Base-by-base conservation (phyloP, 176 grass and related monocot genomes). In the Aegilops speltoides region DNA sequence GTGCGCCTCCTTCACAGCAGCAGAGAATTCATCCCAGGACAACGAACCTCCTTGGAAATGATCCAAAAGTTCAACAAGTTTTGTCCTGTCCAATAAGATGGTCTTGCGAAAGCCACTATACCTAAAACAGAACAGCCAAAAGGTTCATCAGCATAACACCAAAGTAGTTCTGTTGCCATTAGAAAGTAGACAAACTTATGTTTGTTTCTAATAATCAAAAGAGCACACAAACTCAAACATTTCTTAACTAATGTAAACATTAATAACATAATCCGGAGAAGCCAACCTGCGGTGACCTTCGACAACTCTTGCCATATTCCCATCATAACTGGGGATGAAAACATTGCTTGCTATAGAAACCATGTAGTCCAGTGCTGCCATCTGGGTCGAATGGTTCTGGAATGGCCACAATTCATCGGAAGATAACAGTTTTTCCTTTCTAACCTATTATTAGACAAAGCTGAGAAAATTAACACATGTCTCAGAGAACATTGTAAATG, bases 301-400 rank as follows among this genome's bases (percentile, higher is more conserved):
- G 28, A 99, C 97, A 80, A 96, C 90, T 87, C 90, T 99, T 70
- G 94, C 97, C 97, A 99, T 99, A 82, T 99, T 99, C 9, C 94
- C 97, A 83, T 99, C 94, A 83, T 96, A 99, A 84, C 90, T 99
- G 15, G 97, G 97, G 63, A 99, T 92, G 79, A 99, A 99, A 93
- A 94, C 91, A 74, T 93, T 87, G 0, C 97, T 94, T 63, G 85
- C 89, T 65, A 94, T 69, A 17, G 97, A 96, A 83, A 99, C 97
- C 32, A 96, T 90, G 88, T 99, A 99, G 71, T 99, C 97, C 56
- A 99, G 66, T 75, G 97, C 97, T 37, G 97, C 97, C 97, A 99
- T 99, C 70, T 99, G 94, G 24, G 94, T 96, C 56, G 97, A 99
- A 79, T 94, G 92, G 83, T 99, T 99, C 74, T 88, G 90, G 79